phyloP scores from a whole-genome alignment of 2,329 filamentous ascomycete genomes.

The Talaromyces piceae region DNA sequence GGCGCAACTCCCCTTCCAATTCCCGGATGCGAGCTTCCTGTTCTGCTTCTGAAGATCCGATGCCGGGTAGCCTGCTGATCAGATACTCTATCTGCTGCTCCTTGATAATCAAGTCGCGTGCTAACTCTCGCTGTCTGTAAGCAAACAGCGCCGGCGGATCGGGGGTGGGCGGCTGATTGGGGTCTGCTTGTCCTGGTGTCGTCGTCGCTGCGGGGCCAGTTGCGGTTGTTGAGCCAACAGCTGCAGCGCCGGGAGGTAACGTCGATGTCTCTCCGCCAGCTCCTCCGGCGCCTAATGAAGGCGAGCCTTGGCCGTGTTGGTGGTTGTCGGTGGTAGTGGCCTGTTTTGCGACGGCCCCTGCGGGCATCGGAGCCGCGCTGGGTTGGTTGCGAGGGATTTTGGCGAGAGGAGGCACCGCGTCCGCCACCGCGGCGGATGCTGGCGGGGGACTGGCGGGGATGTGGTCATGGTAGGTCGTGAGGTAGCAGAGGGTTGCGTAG shows the following conservation, averaged over 20 bases:
- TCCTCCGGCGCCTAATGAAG: neutral
- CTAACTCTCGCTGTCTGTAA: conserved; percentile 39
- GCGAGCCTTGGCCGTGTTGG: conserved; percentile 4
- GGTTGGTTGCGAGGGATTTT: conserved; percentile 36
- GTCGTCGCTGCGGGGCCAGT: conserved; percentile 11
- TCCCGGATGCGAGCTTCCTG: conserved; percentile 38
- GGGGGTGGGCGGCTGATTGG: conserved; percentile 29
- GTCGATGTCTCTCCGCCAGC: conserved; percentile 14
- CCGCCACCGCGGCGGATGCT: conserved; percentile 17
- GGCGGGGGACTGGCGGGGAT: conserved; percentile 28
- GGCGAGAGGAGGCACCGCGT: conserved; percentile 31
- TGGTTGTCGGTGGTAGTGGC: conserved; percentile 12
- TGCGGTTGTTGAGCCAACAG: too few relatives aligned
- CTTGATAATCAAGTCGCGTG: conserved; percentile 43
- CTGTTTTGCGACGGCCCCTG: conserved; percentile 14
- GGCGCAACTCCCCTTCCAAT: conserved; percentile 37
- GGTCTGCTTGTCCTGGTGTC: conserved; percentile 19
- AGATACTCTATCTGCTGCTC: conserved; percentile 45
- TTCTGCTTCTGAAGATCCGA: conserved; percentile 37
- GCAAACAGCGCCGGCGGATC: conserved; percentile 37
- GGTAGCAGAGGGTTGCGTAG: conserved; percentile 44
- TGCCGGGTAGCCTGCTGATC: conserved; percentile 40
- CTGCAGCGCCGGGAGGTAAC: conserved; percentile 5
- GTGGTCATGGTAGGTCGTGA: conserved; percentile 40
- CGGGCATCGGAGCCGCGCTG: conserved; percentile 26